Percentiles rank a stretch among this genome's conserved stretches.
These are phyloP conservation scores for Austroboletus niveus DNA, from an alignment of 1,284 basidiomycete genomes.

Conservation along the genomic window DNA sequence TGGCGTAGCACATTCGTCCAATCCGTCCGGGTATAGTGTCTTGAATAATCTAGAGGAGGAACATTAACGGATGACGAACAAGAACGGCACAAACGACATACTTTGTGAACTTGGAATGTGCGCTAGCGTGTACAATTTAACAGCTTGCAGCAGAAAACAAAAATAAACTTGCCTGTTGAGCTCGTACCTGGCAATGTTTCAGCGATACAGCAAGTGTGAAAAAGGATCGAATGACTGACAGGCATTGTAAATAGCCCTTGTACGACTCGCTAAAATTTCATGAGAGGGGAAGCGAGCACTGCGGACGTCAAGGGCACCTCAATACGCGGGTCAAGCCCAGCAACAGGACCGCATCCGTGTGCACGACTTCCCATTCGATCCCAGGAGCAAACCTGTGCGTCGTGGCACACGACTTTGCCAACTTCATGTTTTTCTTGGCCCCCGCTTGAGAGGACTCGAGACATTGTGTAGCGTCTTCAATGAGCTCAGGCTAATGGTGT, in stretches of 20 bases:
- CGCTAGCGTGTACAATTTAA: conserved; percentile 38
- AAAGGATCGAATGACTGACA: conserved; percentile 41
- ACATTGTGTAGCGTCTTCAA: conserved; percentile 51
- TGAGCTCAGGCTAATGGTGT: conserved; percentile 25
- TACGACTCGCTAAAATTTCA: conserved; percentile 58
- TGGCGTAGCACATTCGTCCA: conserved; percentile 53
- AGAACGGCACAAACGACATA: conserved; percentile 25
- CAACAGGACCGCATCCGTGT: conserved; percentile 68
- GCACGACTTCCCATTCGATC: conserved; percentile 70
- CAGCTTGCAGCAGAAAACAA: not conserved
- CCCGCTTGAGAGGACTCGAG: conserved; percentile 59
- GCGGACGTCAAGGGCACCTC: conserved; percentile 42
- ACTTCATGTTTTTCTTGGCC: conserved; percentile 54
- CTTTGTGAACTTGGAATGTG: conserved; percentile 74
- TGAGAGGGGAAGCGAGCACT: not conserved
- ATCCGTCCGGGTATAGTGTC: conserved; percentile 65
- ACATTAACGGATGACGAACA: not conserved
- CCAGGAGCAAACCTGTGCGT: conserved; percentile 56
- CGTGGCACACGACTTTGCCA: conserved; percentile 37
- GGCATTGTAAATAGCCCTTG: conserved; percentile 75
- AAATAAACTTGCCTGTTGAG: conserved; percentile 50
- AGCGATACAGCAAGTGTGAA: conserved; percentile 2
- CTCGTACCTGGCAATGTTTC: conserved; percentile 43
- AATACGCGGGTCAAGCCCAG: conserved; percentile 67
- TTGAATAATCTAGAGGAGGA: conserved; percentile 56